Percentiles rank a stretch among this genome's conserved stretches.
Evolutionary conservation across 805 yeast species (phyloP).

Genomic region (Wickerhamomyces tratensis): DNA sequence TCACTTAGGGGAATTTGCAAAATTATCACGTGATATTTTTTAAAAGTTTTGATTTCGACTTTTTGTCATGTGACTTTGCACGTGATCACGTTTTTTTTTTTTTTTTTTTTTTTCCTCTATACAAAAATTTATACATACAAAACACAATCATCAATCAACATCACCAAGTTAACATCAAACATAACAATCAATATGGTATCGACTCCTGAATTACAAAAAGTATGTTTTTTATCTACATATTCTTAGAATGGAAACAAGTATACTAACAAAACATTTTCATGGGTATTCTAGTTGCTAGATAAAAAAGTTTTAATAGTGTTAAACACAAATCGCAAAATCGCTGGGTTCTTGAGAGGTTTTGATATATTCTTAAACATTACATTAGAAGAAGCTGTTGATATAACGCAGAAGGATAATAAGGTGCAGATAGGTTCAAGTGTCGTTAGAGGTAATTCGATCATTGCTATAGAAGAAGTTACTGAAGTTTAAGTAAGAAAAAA

Average conservation of each 20-base stretch:
- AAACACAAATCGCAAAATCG: constrained; percentile 68
- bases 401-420: constrained; percentile 37
- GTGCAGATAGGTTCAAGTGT: constrained; percentile 60
- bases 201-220: constrained; percentile 52
- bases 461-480: constrained; percentile 48
- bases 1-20: no score
- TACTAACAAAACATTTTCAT: background rate
- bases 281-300: constrained; percentile 55
- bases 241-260: no score
- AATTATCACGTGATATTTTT: no score
- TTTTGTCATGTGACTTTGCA: no score
- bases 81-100: no score
- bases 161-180: background rate
- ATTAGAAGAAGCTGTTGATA: constrained; percentile 62
- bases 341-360: constrained; percentile 80
- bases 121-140: background rate
- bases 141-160: background rate
- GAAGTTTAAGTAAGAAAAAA: constrained; percentile 22
- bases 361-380: constrained; percentile 73
- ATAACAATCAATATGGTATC: constrained; percentile 33
- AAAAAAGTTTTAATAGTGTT: constrained; percentile 65
- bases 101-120: no score
- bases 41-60: no score
- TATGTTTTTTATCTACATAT: constrained; percentile 17
- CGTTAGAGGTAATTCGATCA: constrained; percentile 70